Evolutionary conservation across 2,329 filamentous ascomycete species (phyloP).

Genomic region (Penicillium sp.): DNA sequence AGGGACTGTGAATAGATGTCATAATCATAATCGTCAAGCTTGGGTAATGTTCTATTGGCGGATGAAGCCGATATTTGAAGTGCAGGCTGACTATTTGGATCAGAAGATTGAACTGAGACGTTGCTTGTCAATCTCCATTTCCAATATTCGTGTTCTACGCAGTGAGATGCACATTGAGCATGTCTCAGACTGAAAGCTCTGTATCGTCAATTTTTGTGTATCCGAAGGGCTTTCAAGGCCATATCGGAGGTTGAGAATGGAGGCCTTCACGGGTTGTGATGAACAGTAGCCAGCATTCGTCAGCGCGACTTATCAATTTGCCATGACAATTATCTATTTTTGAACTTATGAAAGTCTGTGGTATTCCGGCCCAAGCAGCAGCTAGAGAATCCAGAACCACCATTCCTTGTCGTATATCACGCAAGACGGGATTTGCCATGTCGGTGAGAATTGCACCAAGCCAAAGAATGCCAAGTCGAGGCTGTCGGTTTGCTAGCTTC

Average conservation of each 20-base stretch:
- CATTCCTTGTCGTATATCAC: slow-evolving; percentile 10
- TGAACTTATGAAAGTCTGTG: slow-evolving; percentile 20
- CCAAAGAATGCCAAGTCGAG: slow-evolving; percentile 20
- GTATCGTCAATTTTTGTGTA: slow-evolving; percentile 17
- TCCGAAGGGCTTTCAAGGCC: slow-evolving; percentile 20
- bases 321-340: neutral
- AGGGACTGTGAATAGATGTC: slow-evolving; percentile 1
- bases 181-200: slow-evolving; percentile 17
- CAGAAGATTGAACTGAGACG: slow-evolving; percentile 3
- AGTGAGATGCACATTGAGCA: slow-evolving; percentile 18
- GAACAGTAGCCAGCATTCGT: slow-evolving; percentile 25
- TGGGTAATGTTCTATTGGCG: neutral
- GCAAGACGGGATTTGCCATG: slow-evolving; percentile 13
- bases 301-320: slow-evolving; percentile 15
- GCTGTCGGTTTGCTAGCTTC: slow-evolving; percentile 8
- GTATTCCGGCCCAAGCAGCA: slow-evolving; percentile 18
- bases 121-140: slow-evolving; percentile 14
- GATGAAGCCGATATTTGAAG: neutral
- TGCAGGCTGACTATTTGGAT: neutral
- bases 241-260: slow-evolving; percentile 12
- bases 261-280: slow-evolving; percentile 15
- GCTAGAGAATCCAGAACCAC: slow-evolving; percentile 16
- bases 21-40: slow-evolving; percentile 1
- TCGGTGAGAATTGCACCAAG: slow-evolving; percentile 21
- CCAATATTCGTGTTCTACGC: slow-evolving; percentile 23